Base-by-base conservation (phyloP, 2,329 filamentous ascomycete species). In the Rhynchosporium graminicola region DNA sequence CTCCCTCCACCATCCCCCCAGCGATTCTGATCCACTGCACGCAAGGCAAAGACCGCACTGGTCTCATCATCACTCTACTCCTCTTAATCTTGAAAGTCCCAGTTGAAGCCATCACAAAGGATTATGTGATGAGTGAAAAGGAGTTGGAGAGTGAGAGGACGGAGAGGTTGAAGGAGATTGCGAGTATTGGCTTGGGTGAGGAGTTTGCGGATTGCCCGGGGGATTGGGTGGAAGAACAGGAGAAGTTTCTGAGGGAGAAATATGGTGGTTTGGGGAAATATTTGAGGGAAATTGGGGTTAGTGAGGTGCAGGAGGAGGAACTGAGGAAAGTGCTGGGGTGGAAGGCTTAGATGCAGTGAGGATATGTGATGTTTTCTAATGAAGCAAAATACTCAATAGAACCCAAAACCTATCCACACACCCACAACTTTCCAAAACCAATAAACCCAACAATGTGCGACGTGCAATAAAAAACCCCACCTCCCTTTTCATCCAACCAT, bases 41-140 rank as follows among this genome's bases (percentile, higher is more conserved):
- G 0, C 91, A 96, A 71, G 92, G 92, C 62, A 97, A 96, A 74
- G 92, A 96, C 72, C 84, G 92, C 2, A 92, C 86, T 1, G 92
- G 92, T 0, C 78, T 96, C 12, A 79, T 90, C 10, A 79, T 91
- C 4, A 78, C 89, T 46, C 78, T 96, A 3, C 75, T 89, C 0
- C 77, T 96, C 26, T 80, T 94, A 70, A 77, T 90, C 10, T 79
- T 90, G 3, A 77, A 76, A 7, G 75, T 90, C 0, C 83, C 86
- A 0, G 62, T 79, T 1, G 73, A 80, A 0, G 88, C 85, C 2
- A 86, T 96, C 47, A 79, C 84, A 60, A 72, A 87, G 65, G 92
- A 96, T 76, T 96, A 96, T 74, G 75, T 82, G 63, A 80, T 88
- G 29, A 91, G 88, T 2, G 80, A 82, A 63, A 80, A 83, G 60